These are phyloP conservation scores for Collybia sp. DNA, from an alignment of 768 basidiomycete species.

Conservation along the genomic window DNA sequence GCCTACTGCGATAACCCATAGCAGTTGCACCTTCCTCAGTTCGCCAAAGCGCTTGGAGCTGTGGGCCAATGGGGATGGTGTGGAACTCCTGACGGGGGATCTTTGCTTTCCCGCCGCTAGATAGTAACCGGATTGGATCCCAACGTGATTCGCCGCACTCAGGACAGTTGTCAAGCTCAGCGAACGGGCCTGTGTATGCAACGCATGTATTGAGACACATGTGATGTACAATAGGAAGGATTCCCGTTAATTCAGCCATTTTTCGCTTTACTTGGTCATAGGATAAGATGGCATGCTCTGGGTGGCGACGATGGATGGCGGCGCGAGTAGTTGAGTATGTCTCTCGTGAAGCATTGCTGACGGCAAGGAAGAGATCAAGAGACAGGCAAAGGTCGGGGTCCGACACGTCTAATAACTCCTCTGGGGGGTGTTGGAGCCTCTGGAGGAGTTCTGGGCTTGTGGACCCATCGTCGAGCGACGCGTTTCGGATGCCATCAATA, in stretches of 20 bases:
- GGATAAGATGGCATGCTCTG: slow-evolving; percentile 3
- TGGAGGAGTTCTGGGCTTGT: too few relatives aligned
- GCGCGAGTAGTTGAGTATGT: slow-evolving; percentile 14
- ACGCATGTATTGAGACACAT: slow-evolving; percentile 38
- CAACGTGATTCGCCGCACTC: slow-evolving; percentile 21
- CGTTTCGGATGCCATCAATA: not conserved
- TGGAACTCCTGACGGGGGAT: slow-evolving; percentile 19
- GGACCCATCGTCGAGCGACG: not conserved
- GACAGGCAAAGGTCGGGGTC: slow-evolving; percentile 13
- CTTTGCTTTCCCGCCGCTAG: slow-evolving; percentile 5
- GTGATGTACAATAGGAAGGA: slow-evolving; percentile 21
- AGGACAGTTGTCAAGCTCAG: slow-evolving; percentile 16
- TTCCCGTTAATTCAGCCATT: slow-evolving; percentile 20
- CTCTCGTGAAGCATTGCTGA: slow-evolving; percentile 19
- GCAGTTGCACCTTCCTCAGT: slow-evolving; percentile 11
- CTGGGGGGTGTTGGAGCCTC: not conserved
- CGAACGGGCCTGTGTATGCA: slow-evolving; percentile 30
- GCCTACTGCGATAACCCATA: slow-evolving; percentile 16
- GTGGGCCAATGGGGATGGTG: slow-evolving; percentile 32
- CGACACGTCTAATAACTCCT: slow-evolving; percentile 1
- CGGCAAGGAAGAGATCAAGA: slow-evolving; percentile 17
- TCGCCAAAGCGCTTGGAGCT: slow-evolving; percentile 27
- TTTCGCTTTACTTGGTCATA: slow-evolving; percentile 4
- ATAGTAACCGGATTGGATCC: slow-evolving; percentile 7
- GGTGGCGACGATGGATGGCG: slow-evolving; percentile 14